Percentiles rank a stretch among this genome's conserved stretches.
These are phyloP conservation scores for Cytospora schulzeri DNA, from an alignment of 2,329 filamentous ascomycete species.

Conservation along the genomic window DNA sequence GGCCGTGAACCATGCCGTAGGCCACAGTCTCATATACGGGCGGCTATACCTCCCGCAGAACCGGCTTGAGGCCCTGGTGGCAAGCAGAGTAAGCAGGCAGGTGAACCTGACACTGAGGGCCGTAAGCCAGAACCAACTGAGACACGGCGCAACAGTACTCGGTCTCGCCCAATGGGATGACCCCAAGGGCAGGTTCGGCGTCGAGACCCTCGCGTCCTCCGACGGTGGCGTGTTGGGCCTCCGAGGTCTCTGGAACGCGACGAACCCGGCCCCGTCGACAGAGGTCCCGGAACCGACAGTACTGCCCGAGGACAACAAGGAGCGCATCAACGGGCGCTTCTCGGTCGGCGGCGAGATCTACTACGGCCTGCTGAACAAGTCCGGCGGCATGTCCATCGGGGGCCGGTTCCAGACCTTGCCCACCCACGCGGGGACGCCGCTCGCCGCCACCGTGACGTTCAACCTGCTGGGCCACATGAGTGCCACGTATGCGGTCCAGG, in stretches of 20 bases:
- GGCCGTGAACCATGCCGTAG: slow-evolving; percentile 15
- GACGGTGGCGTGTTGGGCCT: slow-evolving; percentile 88
- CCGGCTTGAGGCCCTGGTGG: slow-evolving; percentile 81
- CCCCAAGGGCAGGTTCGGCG: slow-evolving; percentile 70
- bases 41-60: slow-evolving; percentile 82
- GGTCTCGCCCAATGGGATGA: slow-evolving; percentile 79
- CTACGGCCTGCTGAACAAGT: slow-evolving; percentile 93
- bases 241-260: slow-evolving; percentile 80
- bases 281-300: slow-evolving; percentile 25
- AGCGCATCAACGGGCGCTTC: slow-evolving; percentile 76
- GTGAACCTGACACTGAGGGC: slow-evolving; percentile 79
- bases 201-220: slow-evolving; percentile 89
- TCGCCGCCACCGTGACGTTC: slow-evolving; percentile 89
- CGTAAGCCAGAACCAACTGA: slow-evolving; percentile 71
- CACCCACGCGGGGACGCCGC: slow-evolving; percentile 78
- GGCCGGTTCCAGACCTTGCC: slow-evolving; percentile 87
- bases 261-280: slow-evolving; percentile 31
- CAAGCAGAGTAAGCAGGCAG: slow-evolving; percentile 75
- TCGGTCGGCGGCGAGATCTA: slow-evolving; percentile 92
- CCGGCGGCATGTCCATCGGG: slow-evolving; percentile 86
- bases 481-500: slow-evolving; percentile 88
- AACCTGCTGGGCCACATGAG: slow-evolving; percentile 94
- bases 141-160: slow-evolving; percentile 75
- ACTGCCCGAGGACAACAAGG: slow-evolving; percentile 40
- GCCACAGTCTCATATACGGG: slow-evolving; percentile 67